Base-by-base conservation (phyloP, 257 asterid species). In the Rhazya stricta region DNA sequence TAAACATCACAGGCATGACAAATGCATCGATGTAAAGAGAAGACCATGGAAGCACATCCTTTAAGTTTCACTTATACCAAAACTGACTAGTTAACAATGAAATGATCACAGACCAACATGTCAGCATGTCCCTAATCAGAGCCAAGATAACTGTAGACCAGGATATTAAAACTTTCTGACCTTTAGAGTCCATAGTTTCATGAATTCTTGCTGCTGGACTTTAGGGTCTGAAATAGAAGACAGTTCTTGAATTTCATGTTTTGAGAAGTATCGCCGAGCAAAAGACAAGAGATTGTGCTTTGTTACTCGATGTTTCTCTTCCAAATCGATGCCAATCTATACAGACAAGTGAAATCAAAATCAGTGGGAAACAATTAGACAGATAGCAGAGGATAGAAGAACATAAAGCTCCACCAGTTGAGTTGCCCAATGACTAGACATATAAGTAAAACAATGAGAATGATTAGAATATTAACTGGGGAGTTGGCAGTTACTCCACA, bases 111-210 rank as follows among this genome's bases (percentile, higher is more conserved):
- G 71, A 37, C 13, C 25, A 8, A 62, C 39, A 13, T 12, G 56
- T 13, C 56, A 16, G 25, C n/a, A 16, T 34, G 27, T 32, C 69
- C 68, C 27, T 21, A 65, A 36, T 65, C 29, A 65, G 46, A 34
- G 41, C 23, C 43, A 63, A 36, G 45, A 48, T 65, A 65, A 65
- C 46, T 65, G 7, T 36, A 65, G 9, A 19, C 69, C 29, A 36
- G 29, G 13, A 21, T 25, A 25, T 53, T 12, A 70, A 65, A 67
- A 51, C 48, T 15, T 21, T 73, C 81, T 73, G 76, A 92, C 99
- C 97, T 94, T 94, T 77, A 94, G 87, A 42, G 97, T 94, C 99
- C 99, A 94, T 78, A 94, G 74, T 79, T 92, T 94, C 80, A 94
- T 77, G 72, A 94, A 94, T 81, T 90, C 95, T 86, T 85, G 87